phyloP scores from a whole-genome alignment of 2,329 filamentous ascomycete genomes.

The Drechmeria coniospora region DNA sequence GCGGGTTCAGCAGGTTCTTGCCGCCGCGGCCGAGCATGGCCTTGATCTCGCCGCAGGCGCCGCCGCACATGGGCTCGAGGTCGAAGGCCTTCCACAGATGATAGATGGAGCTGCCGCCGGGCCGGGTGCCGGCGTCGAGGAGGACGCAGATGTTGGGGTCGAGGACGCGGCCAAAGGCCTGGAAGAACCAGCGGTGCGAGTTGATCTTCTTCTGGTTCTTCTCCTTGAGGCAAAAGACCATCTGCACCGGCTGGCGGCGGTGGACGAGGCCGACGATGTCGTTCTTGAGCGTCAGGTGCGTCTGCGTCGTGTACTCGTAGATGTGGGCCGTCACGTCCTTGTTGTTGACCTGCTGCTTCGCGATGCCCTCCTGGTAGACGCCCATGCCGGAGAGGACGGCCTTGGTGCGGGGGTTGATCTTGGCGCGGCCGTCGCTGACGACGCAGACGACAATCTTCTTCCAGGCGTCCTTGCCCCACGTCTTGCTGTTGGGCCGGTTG shows the following conservation, averaged over 20 bases:
- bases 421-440: conserved; percentile 89
- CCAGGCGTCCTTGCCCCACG: conserved; percentile 97
- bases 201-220: conserved; percentile 99
- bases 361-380: conserved; percentile 95
- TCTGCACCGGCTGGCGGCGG: conserved; percentile 81
- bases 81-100: conserved; percentile 98
- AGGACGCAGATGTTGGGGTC: conserved; percentile 95
- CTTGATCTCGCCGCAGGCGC: conserved; percentile 97
- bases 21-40: conserved; percentile 80
- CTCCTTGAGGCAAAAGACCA: conserved; percentile 96
- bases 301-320: conserved; percentile 87
- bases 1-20: conserved; percentile 78
- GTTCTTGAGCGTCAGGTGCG: conserved; percentile 79
- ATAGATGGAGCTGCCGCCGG: conserved; percentile 88
- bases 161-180: conserved; percentile 81
- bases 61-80: conserved; percentile 90
- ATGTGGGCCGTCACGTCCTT: conserved; percentile 96
- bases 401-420: conserved; percentile 86
- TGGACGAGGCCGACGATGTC: conserved; percentile 72
- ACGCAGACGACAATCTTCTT: conserved; percentile 99
- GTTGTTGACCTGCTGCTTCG: conserved; percentile 92
- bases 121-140: conserved; percentile 89
- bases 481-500: conserved; percentile 81
- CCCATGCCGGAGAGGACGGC: conserved; percentile 85
- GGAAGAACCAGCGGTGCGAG: conserved; percentile 98